Evolutionary conservation across 345 rosid genomes (phyloP).

Genomic region (Mallotus nudiflorus): DNA sequence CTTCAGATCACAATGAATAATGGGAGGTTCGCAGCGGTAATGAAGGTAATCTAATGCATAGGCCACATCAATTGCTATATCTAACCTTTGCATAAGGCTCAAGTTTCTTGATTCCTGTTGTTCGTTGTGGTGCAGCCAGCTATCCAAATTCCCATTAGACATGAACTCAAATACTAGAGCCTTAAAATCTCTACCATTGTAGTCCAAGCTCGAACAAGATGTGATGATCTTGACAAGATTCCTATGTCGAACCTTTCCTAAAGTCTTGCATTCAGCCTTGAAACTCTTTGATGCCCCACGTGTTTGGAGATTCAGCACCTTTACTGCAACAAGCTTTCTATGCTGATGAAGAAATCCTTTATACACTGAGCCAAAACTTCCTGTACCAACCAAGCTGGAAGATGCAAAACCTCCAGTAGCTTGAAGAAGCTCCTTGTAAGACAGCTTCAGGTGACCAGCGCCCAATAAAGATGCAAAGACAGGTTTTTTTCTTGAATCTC

Average conservation of each 20-base stretch:
- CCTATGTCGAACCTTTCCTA: background rate
- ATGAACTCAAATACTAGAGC: background rate
- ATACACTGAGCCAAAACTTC: conserved; percentile 2
- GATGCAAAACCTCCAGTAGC: background rate
- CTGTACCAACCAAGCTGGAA: background rate
- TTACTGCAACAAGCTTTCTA: background rate
- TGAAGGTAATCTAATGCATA: background rate
- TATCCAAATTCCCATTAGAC: background rate
- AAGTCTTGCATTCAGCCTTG: conserved; percentile 6
- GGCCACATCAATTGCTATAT: background rate
- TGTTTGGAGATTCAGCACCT: background rate
- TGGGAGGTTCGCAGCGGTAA: background rate
- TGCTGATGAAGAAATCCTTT: conserved; percentile 3
- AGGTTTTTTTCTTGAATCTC: background rate
- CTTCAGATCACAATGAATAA: conserved; percentile 4
- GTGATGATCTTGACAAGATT: conserved; percentile 1
- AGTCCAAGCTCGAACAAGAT: background rate
- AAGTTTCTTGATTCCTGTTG: background rate
- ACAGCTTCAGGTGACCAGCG: background rate
- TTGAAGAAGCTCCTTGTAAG: conserved; percentile 1
- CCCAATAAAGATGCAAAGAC: background rate
- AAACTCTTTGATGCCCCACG: conserved; percentile 6
- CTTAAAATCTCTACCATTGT: background rate
- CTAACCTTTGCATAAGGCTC: background rate
- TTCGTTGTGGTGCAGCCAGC: background rate